Evolutionary conservation across 1,139 yeast species (phyloP), one percentile per base, ranked within the genome.

Genomic region (Magnusiomyces ingens): DNA sequence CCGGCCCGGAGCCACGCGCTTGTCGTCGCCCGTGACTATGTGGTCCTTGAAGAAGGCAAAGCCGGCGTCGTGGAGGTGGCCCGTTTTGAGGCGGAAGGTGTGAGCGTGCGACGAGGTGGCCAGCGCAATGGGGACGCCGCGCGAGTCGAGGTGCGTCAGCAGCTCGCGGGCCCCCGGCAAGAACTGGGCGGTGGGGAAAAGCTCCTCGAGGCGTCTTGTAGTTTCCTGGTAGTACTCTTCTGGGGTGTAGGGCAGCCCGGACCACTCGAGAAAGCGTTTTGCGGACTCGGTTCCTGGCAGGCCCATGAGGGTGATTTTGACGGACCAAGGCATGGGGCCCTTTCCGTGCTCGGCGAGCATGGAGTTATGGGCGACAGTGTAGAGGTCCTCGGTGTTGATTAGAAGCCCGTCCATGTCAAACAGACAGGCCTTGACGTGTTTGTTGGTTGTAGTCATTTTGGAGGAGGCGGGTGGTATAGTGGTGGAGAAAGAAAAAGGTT

Each of bases 351-450:
- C 74, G 11, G 80, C 80, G 45, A 93, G 75, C 4, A 89, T 69
- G 53, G 80, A 82, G 49, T 84, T 78, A 45, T 87, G 74, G 2
- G 86, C 85, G 56, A 81, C 81, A 0, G 99, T 91, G 68, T 93
- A 93, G 55, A 90, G 75, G 59, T 87, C 95, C 69, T 93, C 99
- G 1, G 97, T 86, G 71, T 91, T 88, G 65, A 93, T 78, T 58
- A 93, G 74, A 32, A 95, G 79, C 1, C 99, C 99, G 67, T 93
- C 98, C 97, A 93, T 90, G 74, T 93, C 91, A 69, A 91, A 91
- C 54, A 91, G 84, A 76, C 97, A 90, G 57, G 97, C 97, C 67
- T 79, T 85, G 63, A 78, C 52, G 26, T 49, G 37, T 38, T 48
- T 50, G 32, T 4, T 26, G 32, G 32, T 26, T 4, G 32, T 26